Base-by-base conservation (phyloP, 2,329 filamentous ascomycete species). In the Trichoderma oligosporum region DNA sequence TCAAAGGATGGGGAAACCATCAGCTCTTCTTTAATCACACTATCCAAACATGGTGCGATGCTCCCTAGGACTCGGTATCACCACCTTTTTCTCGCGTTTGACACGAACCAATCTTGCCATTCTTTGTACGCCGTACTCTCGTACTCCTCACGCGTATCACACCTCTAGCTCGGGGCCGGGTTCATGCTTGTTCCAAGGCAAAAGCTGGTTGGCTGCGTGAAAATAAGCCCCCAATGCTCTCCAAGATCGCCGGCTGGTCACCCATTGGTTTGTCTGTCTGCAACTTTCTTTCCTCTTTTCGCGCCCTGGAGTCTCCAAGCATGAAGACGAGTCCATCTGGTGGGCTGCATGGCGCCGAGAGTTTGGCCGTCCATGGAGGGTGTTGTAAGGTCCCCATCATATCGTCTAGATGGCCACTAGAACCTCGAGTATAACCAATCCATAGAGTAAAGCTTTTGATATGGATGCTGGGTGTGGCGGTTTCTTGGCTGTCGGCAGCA, bases 311-410 rank as follows among this genome's bases (percentile, higher is more conserved):
- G 48, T 24, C 41, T 18, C 18, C 9, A 47, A n/a, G 16, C 5
- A 18, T 14, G 35, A 24, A 18, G 44, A 29, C 16, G 44, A 39
- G 11, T 24, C 36, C 36, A 59, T 42, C 36, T 25, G 38, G 45
- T 24, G 33, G 51, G 38, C 36, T 57, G 61, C 61, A 63, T 63
- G 61, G 52, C 61, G 59, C 62, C 62, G 62, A 63, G 62, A 60
- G 60, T 61, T 59, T 56, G 55, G 55, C 62, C 62, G 62, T 51
- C 24, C 16, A 48, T 36, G 48, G 45, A 57, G 45, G 58, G 33
- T 25, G 54, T 31, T 31, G 51, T 22, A 39, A 25, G 29, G 24
- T 2, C 25, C 4, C 4, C 8, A 20, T 7, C 14, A 9, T 9
- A n/a, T 24, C 53, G 36, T 56, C 53, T 48, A 56, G 53, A 56